These are phyloP conservation scores for Geotrichum citri-aurantii DNA, from an alignment of 1,139 yeast genomes.

Conservation along the genomic window DNA sequence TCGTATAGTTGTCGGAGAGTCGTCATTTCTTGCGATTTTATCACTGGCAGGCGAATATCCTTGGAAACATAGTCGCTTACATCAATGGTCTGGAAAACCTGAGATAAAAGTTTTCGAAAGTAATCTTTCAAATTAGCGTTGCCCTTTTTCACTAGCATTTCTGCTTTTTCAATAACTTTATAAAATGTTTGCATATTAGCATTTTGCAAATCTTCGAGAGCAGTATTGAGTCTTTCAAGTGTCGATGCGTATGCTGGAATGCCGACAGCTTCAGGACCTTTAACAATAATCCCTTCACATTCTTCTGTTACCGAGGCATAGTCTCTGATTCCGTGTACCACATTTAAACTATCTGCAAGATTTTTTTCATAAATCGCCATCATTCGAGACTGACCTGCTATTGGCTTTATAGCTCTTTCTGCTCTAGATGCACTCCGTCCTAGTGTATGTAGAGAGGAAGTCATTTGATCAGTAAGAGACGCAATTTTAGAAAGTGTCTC, in stretches of 20 bases:
- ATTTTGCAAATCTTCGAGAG: constrained; percentile 26
- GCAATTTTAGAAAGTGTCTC: constrained; percentile 62
- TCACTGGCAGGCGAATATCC: constrained; percentile 24
- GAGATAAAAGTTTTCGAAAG: constrained; percentile 22
- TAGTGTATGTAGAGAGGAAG: constrained; percentile 50
- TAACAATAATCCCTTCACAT: constrained; percentile 24
- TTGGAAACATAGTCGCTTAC: constrained; percentile 21
- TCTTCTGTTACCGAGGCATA: constrained; percentile 47
- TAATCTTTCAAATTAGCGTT: constrained; percentile 25
- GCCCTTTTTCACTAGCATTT: constrained; percentile 25
- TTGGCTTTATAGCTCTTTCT: constrained; percentile 62
- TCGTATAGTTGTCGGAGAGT: constrained; percentile 22
- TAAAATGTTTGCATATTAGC: constrained; percentile 29
- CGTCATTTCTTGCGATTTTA: constrained; percentile 19
- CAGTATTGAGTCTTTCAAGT: constrained; percentile 24
- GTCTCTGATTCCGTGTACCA: constrained; percentile 59
- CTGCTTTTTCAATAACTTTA: constrained; percentile 31
- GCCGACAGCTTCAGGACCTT: constrained; percentile 26
- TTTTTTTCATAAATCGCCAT: constrained; percentile 50
- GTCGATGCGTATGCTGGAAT: constrained; percentile 25
- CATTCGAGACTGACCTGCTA: constrained; percentile 56
- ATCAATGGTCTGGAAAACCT: constrained; percentile 26
- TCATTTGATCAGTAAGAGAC: constrained; percentile 51
- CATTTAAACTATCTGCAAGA: constrained; percentile 51
- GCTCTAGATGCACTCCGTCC: constrained; percentile 58